phyloP scores from a whole-genome alignment of 2,329 filamentous ascomycete genomes.

The Blumeriella jaapii region DNA sequence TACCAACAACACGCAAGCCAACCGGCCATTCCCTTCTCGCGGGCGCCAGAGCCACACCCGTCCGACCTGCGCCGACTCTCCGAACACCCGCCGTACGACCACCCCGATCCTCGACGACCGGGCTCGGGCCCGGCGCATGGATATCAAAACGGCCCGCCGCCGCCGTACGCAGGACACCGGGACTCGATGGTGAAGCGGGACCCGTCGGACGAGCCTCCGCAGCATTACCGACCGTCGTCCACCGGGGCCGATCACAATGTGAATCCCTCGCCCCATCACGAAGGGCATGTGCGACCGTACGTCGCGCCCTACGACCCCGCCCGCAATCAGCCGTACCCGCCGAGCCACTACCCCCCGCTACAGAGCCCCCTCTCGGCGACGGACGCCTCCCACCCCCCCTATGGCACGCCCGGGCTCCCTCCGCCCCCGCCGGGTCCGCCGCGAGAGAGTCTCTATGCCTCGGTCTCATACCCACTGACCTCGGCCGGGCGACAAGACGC shows the following conservation, averaged over 20 bases:
- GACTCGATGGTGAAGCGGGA: constrained; percentile 47
- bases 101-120: constrained; percentile 25
- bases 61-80: constrained; percentile 41
- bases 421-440: constrained; percentile 1
- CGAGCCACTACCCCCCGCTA: constrained; percentile 8
- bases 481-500: constrained; percentile 3
- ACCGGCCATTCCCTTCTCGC: constrained; percentile 23
- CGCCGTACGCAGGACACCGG: constrained; percentile 32
- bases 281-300: constrained; percentile 15
- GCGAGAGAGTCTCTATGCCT: constrained; percentile 15
- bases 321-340: constrained; percentile 11
- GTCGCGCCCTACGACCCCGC: constrained; percentile 18
- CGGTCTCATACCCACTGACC: constrained; percentile 20
- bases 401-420: constrained; percentile 13
- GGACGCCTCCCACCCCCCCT: constrained; percentile 15
- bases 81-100: constrained; percentile 42
- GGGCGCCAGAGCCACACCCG: constrained; percentile 27
- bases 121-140: constrained; percentile 21
- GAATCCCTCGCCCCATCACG: constrained; percentile 18
- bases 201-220: constrained; percentile 26
- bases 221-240: constrained; percentile 28
- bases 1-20: no score
- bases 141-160: constrained; percentile 23
- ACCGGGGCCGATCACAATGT: constrained; percentile 22
- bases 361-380: constrained; percentile 23